Evolutionary conservation across 352 stramenopile genomes (phyloP).

Genomic region (Globisporangium cederbergense): DNA sequence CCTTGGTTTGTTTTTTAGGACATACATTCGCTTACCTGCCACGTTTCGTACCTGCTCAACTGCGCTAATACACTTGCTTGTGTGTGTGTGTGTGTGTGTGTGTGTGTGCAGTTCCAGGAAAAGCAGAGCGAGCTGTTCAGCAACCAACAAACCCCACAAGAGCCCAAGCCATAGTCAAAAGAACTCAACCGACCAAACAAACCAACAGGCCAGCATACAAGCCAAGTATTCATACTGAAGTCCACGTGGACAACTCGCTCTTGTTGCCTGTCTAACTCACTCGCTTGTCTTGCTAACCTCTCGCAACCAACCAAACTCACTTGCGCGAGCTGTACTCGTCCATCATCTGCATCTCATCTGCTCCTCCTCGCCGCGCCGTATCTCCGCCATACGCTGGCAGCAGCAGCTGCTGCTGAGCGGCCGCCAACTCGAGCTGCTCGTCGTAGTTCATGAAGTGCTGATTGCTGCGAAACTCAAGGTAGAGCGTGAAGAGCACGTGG

Average conservation of each 20-base stretch:
- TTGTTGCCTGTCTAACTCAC: too few relatives aligned
- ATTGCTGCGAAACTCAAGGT: slow-evolving; percentile 90
- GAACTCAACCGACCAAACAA: background rate
- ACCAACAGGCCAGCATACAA: too few relatives aligned
- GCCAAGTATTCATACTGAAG: too few relatives aligned
- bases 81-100: slow-evolving; percentile 2
- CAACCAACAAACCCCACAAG: background rate
- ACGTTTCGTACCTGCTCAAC: too few relatives aligned
- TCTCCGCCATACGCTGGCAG: too few relatives aligned
- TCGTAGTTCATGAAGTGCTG: slow-evolving; percentile 92
- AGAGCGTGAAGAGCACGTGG: slow-evolving; percentile 94
- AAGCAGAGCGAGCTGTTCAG: slow-evolving; percentile 40
- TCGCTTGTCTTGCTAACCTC: slow-evolving; percentile 1
- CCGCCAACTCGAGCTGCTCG: slow-evolving; percentile 31
- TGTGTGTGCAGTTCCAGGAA: slow-evolving; percentile 35
- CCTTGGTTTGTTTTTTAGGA: too few relatives aligned
- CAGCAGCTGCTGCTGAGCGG: background rate
- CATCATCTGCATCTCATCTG: slow-evolving; percentile 23
- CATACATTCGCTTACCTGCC: too few relatives aligned
- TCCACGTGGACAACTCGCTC: too few relatives aligned
- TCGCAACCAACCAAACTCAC: slow-evolving; percentile 9
- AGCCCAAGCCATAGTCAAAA: slow-evolving; percentile 8
- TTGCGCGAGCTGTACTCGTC: slow-evolving; percentile 39
- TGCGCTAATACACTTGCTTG: too few relatives aligned
- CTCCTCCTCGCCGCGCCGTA: slow-evolving; percentile 29